Base-by-base conservation (phyloP, 73 alveolate genomes). In the Blepharisma japonicum region DNA sequence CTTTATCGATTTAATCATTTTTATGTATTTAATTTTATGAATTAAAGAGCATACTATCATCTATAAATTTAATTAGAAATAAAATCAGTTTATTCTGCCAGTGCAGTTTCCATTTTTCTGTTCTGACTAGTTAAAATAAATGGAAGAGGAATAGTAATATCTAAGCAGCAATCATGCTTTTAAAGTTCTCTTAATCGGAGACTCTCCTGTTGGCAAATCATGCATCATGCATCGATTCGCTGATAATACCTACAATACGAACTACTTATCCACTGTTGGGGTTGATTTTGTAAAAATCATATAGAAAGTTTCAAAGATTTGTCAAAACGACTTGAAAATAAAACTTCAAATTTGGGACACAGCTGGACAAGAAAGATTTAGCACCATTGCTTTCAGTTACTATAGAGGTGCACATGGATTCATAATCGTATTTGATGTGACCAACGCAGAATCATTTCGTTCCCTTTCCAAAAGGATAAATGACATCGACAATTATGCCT, bases 301-400 rank as follows among this genome's bases (percentile, higher is more conserved):
- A n/a, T n/a, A n/a, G n/a, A n/a, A n/a, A n/a, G n/a, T n/a, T n/a
- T n/a, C n/a, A n/a, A n/a, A n/a, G n/a, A n/a, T n/a, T n/a, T n/a
- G n/a, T n/a, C n/a, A n/a, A n/a, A n/a, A n/a, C n/a, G n/a, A n/a
- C n/a, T n/a, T n/a, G n/a, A 78, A 53, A 6, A 45, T 68, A 6
- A 27, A 21, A 7, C 14, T 9, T 27, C 70, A 68, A 27, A 91
- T 93, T 45, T 92, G 98, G 96, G 98, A 92, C 66, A 92, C 98
- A 8, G 98, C 95, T 0, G 98, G 97, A 6, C 84, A 90, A 67
- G 98, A 92, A 82, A 79, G 83, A 55, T 92, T n/a, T 55, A 23
- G 85, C 7, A 18, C 89, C 6, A 49, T 81, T 14, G 47, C 88
- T 78, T 39, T 14, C 23, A 53, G 67, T 21, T 81, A 81, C 50